These are phyloP conservation scores for Mycena citricolor DNA, from an alignment of 1,284 basidiomycete species.

Conservation along the genomic window DNA sequence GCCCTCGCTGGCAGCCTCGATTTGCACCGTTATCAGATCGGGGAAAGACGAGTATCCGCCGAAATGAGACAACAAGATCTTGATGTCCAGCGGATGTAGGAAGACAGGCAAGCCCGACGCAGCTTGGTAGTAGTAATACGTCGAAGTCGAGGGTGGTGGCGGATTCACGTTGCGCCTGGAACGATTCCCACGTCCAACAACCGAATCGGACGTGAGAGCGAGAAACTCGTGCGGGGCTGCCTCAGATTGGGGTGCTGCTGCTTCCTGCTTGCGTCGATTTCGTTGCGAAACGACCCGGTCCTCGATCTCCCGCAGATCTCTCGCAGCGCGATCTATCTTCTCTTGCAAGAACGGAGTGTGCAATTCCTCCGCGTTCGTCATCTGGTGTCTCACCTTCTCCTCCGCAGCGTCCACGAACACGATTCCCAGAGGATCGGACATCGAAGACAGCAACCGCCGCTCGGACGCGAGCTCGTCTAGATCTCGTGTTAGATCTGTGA, in stretches of 20 bases:
- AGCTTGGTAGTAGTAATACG: constrained; percentile 96
- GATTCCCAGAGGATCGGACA: constrained; percentile 76
- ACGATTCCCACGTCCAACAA: constrained; percentile 39
- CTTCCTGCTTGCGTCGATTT: constrained; percentile 40
- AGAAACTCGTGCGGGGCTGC: constrained; percentile 56
- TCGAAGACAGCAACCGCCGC: constrained; percentile 57
- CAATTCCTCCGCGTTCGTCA: constrained; percentile 73
- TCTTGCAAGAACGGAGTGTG: constrained; percentile 62
- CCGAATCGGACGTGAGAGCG: constrained; percentile 35
- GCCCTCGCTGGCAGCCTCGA: constrained; percentile 76
- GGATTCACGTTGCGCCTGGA: constrained; percentile 78
- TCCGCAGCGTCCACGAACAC: constrained; percentile 82
- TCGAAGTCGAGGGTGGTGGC: constrained; percentile 75
- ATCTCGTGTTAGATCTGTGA: constrained; percentile 72
- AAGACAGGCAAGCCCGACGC: constrained; percentile 90
- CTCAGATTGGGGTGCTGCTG: constrained; percentile 24
- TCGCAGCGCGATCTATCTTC: constrained; percentile 59
- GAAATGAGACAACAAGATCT: constrained; percentile 87
- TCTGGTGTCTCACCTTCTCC: constrained; percentile 72
- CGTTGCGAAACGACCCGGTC: constrained; percentile 38
- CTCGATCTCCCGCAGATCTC: constrained; percentile 59
- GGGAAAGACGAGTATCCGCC: constrained; percentile 84
- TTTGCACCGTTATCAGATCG: constrained; percentile 72
- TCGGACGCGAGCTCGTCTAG: constrained; percentile 73
- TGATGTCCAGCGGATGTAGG: constrained; percentile 94